Conservation (phyloP, 1,284 basidiomycete genomes). For the Cystobasidiaceae sp. region DNA sequence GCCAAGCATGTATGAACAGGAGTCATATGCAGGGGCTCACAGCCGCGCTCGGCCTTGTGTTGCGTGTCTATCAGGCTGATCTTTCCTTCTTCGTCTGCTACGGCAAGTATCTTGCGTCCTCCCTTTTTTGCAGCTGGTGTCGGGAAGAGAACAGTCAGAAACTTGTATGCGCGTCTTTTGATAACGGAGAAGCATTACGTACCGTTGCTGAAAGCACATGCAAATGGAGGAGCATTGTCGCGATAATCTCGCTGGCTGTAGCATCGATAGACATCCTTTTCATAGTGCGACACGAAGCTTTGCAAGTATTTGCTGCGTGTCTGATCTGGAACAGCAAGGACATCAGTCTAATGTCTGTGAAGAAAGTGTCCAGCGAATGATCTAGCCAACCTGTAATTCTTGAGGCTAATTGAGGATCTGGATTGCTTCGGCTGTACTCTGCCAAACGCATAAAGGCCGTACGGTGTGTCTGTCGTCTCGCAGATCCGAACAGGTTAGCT, state of each 20-base stretch:
- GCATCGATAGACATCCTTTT: slow-evolving; percentile 36
- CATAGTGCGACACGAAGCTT: slow-evolving; percentile 37
- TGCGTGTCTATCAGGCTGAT: slow-evolving; percentile 37
- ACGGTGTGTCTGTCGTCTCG: not conserved
- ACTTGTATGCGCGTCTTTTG: not conserved
- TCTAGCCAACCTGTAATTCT: not conserved
- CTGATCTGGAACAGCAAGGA: slow-evolving; percentile 30
- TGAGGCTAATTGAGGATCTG: not conserved
- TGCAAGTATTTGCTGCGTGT: slow-evolving; percentile 10
- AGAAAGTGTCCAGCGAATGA: slow-evolving; percentile 1
- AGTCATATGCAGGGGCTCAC: slow-evolving; percentile 8
- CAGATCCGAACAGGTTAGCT: slow-evolving; percentile 7
- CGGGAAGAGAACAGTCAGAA: not conserved
- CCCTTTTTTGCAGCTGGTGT: slow-evolving; percentile 35
- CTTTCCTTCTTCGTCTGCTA: slow-evolving; percentile 38
- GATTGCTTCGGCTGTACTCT: not conserved
- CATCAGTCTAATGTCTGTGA: not conserved
- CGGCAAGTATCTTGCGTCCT: slow-evolving; percentile 36
- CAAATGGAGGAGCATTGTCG: slow-evolving; percentile 39
- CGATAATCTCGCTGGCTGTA: slow-evolving; percentile 28
- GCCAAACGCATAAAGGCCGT: not conserved
- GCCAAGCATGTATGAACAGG: not conserved
- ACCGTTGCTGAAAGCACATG: slow-evolving; percentile 38
- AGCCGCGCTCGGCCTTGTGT: slow-evolving; percentile 13
- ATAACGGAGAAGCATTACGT: not conserved